These are phyloP conservation scores for Tranzscheliella williamsii DNA, from an alignment of 1,284 basidiomycete genomes.

Conservation along the genomic window DNA sequence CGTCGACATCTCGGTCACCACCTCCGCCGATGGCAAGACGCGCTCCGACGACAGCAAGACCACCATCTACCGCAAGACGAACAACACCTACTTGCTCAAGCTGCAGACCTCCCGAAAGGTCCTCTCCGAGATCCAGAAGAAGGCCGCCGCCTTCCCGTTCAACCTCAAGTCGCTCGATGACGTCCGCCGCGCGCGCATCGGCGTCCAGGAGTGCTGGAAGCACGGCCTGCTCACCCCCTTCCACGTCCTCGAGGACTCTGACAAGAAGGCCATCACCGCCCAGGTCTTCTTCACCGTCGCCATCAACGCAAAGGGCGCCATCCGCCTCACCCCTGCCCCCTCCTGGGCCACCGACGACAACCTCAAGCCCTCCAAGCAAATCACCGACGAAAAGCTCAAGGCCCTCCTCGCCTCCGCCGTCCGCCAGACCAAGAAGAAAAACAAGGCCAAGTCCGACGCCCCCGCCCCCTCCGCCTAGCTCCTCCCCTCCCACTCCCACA, in stretches of 20 bases:
- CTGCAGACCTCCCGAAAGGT: constrained; percentile 94
- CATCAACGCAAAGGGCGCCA: constrained; percentile 72
- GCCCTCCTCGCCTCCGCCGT: constrained; percentile 75
- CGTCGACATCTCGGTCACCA: constrained; percentile 79
- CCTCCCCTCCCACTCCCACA: too few species aligned
- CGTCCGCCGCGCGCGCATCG: constrained; percentile 91
- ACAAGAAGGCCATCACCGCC: constrained; percentile 64
- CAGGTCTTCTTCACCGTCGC: constrained; percentile 96
- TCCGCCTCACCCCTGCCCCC: constrained; percentile 81
- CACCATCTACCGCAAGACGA: constrained; percentile 89
- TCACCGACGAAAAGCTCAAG: constrained; percentile 64
- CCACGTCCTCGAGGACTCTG: constrained; percentile 67
- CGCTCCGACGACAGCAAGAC: constrained; percentile 85
- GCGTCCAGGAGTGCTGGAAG: constrained; percentile 91
- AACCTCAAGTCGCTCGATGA: constrained; percentile 91
- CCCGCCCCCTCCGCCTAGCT: too few species aligned
- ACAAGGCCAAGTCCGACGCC: constrained; percentile 55
- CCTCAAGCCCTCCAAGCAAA: constrained; percentile 72
- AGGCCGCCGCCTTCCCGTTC: constrained; percentile 96
- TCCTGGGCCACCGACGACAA: constrained; percentile 91
- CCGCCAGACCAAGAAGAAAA: constrained; percentile 89
- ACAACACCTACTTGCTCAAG: constrained; percentile 88
- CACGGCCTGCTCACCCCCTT: constrained; percentile 88
- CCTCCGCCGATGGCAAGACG: constrained; percentile 63
- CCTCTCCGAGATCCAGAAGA: constrained; percentile 95